Evolutionary conservation across 2,329 filamentous ascomycete species (phyloP).

Genomic region (Ilyonectria mors-panacis): DNA sequence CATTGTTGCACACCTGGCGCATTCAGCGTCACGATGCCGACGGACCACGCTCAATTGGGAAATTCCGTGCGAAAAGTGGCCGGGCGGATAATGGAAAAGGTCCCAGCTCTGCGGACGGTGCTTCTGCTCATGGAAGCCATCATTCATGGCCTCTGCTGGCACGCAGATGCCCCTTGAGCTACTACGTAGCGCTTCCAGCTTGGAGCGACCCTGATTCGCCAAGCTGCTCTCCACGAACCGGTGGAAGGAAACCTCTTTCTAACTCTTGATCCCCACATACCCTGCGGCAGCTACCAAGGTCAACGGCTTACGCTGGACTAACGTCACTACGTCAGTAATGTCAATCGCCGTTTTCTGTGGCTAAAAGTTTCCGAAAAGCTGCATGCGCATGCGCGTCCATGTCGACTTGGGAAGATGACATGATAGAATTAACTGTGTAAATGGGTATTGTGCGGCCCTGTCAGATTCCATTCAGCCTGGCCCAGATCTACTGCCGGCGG

Average conservation of each 20-base stretch:
- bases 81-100: background rate
- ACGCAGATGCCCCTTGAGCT: conserved; percentile 8
- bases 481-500: background rate
- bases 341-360: background rate
- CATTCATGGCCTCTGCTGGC: background rate
- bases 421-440: background rate
- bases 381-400: background rate
- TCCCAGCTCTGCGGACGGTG: background rate
- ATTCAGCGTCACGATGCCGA: conserved; percentile 24
- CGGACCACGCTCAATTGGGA: conserved; percentile 31
- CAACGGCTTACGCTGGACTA: background rate
- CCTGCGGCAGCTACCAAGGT: background rate
- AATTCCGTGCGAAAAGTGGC: conserved; percentile 12
- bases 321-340: background rate
- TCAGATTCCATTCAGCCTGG: background rate
- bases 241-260: background rate
- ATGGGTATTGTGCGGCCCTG: background rate
- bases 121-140: background rate
- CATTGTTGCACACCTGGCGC: conserved; percentile 20
- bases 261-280: too few species aligned
- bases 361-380: background rate
- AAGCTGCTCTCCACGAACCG: background rate
- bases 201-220: conserved; percentile 13
- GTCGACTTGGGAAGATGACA: background rate
- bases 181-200: background rate